Evolutionary conservation across 176 grass and related monocot genomes (phyloP), one percentile per base, ranked within the genome.

Genomic region (Raddia distichophylla): DNA sequence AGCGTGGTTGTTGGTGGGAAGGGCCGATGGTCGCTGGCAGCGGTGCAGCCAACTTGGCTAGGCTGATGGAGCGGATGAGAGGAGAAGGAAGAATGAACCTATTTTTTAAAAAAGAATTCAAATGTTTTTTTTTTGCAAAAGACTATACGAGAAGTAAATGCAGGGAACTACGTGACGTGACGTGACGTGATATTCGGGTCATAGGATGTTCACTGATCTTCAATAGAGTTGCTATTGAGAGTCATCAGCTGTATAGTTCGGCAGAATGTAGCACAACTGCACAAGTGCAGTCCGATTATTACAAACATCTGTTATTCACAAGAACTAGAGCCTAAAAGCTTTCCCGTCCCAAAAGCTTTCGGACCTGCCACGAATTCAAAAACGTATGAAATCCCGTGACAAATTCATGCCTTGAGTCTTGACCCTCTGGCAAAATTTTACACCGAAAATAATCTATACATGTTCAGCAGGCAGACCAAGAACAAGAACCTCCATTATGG

Each of bases 231-330:
- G 1, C 5, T 40, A 40, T 40, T 48, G 47, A 51, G 49, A 80
- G 80, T 40, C 60, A 73, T 60, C 42, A 32, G 4, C 13, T 19
- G 5, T 76, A 60, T 55, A 47, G 43, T 69, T 74, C 55, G 63
- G 37, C 63, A 42, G 54, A 74, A 27, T 71, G 65, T 51, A 51
- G 32, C 60, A 64, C 18, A 57, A 66, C 0, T 15, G 70, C 27
- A 27, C 27, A 27, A 27, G 27, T 27, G 27, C 27, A 3, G 77
- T 85, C 63, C 17, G 27, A 72, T 77, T 76, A 65, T 76, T 89
- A 75, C 61, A 80, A n/a, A 7, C 69, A 14, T 32, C 47, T 71
- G 3, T 77, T 60, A 82, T 82, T 77, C 53, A 90, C 60, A 82
- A 22, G 73, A 53, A 78, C 53, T 47, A 52, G 44, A 46, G 62